Base-by-base conservation (phyloP, 2,329 filamentous ascomycete species). In the Pseudogymnoascus sp. region DNA sequence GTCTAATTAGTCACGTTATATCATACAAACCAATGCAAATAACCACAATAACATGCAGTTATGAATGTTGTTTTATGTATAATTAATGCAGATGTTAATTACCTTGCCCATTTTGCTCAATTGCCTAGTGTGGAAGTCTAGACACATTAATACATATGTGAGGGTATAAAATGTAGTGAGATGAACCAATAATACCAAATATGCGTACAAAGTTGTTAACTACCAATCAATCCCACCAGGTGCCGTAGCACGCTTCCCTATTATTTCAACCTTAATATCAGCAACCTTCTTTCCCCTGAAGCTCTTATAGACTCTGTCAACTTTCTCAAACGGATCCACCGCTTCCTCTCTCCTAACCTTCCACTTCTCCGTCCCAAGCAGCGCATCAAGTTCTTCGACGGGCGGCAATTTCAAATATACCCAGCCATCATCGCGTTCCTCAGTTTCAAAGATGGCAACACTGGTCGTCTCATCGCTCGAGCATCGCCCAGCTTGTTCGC, bases 331-430 rank as follows among this genome's bases (percentile, higher is more conserved):
- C 28, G 69, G 70, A 4, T 64, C 60, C 62, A 64, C 68, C 2
- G 76, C 74, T 55, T 67, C 80, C 75, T 95, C 91, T 74, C 88
- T 88, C 77, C 82, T 88, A 16, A 96, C 86, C 76, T 83, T 89
- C 85, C 90, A 96, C 76, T 84, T 88, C 69, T 81, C 79, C 0
- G 91, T 96, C 0, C 91, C 91, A 28, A 96, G 78, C 62, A 90
- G 83, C 0, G 81, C 82, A 72, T 96, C 92, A 49, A 96, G 79
- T 76, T 96, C 92, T 61, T 88, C 87, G 0, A 93, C 82, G 0
- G 90, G 88, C 18, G 92, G 92, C 28, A 96, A 79, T 75, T 88
- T 88, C 65, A 96, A 75, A 74, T 95, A 93, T 2, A 96, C 81
- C 81, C 85, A 84, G 0, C 89, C 90, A 73, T 95, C 91, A 0